phyloP scores from a whole-genome alignment of 345 rosid species.

The Luvunga scandens region DNA sequence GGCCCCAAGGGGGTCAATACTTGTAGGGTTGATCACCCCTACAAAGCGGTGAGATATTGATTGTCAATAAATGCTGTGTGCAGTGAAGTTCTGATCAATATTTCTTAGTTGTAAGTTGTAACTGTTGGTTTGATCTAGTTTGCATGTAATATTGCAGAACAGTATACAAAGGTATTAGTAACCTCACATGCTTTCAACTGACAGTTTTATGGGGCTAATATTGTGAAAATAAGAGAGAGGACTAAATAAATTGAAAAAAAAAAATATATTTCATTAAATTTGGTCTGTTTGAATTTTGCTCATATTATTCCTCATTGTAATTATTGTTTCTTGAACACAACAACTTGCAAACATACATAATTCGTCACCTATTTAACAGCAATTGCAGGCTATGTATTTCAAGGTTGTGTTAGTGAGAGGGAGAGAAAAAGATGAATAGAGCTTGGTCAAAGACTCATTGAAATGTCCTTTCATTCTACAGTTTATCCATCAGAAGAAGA shows the following conservation, averaged over 20 bases:
- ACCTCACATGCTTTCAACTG: slow-evolving; percentile 21
- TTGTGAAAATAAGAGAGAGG: neutral
- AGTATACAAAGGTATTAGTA: slow-evolving; percentile 13
- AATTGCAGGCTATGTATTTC: slow-evolving; percentile 18
- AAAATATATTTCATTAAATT: slow-evolving; percentile 8
- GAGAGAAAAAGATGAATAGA: slow-evolving; percentile 18
- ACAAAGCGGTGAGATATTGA: slow-evolving; percentile 25
- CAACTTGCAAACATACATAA: slow-evolving; percentile 1
- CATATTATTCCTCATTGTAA: slow-evolving; percentile 8
- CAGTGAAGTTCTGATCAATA: slow-evolving; percentile 4
- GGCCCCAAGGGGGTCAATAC: slow-evolving; percentile 12
- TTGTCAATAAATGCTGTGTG: slow-evolving; percentile 25
- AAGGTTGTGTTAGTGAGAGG: neutral
- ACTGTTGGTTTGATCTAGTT: slow-evolving; percentile 11
- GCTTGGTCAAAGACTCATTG: slow-evolving; percentile 43
- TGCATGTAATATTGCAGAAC: slow-evolving; percentile 1
- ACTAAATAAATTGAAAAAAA: neutral
- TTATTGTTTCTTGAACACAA: slow-evolving; percentile 2
- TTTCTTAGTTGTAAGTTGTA: neutral
- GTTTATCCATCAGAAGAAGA: slow-evolving; percentile 33
- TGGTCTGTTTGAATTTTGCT: neutral
- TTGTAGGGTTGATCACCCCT: slow-evolving; percentile 16
- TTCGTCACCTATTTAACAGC: slow-evolving; percentile 6
- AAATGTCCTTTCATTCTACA: slow-evolving; percentile 56
- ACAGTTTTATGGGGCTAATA: slow-evolving; percentile 4